Percentiles rank a stretch among this genome's conserved stretches.
Evolutionary conservation across 176 grass and related monocot genomes (phyloP).

Genomic region (Dactylis glomerata): DNA sequence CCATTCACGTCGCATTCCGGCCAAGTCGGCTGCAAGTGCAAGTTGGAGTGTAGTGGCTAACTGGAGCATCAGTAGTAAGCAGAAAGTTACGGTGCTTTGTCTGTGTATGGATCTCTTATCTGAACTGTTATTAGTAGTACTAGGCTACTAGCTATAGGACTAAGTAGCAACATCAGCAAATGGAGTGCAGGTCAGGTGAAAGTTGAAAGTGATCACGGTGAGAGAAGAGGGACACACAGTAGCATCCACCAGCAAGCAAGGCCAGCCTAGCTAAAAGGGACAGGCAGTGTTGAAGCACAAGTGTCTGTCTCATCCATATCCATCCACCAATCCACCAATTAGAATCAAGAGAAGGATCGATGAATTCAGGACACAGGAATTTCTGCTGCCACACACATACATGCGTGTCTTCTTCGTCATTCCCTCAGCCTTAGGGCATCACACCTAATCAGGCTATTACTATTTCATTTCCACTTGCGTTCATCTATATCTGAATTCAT

Average conservation of each 20-base stretch:
- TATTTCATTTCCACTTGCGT: background rate
- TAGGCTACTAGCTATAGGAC: background rate
- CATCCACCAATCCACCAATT: background rate
- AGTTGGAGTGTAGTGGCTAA: background rate
- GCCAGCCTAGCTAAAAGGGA: background rate
- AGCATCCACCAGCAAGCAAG: background rate
- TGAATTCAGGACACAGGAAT: background rate
- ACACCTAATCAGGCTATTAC: background rate
- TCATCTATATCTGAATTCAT: background rate
- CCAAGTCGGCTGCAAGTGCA: background rate
- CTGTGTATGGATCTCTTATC: background rate
- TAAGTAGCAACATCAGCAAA: background rate
- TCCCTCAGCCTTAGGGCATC: background rate
- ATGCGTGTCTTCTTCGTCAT: background rate
- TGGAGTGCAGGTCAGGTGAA: background rate
- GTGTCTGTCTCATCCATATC: background rate
- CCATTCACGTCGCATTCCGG: background rate
- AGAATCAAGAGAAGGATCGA: background rate
- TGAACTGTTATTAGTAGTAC: background rate
- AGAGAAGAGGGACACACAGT: background rate
- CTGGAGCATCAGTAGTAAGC: background rate
- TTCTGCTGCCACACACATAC: background rate
- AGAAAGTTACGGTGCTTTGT: background rate
- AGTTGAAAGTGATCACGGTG: background rate
- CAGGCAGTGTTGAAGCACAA: background rate